phyloP scores from a whole-genome alignment of 768 basidiomycete genomes.

The Xerocomellus chrysenteron region DNA sequence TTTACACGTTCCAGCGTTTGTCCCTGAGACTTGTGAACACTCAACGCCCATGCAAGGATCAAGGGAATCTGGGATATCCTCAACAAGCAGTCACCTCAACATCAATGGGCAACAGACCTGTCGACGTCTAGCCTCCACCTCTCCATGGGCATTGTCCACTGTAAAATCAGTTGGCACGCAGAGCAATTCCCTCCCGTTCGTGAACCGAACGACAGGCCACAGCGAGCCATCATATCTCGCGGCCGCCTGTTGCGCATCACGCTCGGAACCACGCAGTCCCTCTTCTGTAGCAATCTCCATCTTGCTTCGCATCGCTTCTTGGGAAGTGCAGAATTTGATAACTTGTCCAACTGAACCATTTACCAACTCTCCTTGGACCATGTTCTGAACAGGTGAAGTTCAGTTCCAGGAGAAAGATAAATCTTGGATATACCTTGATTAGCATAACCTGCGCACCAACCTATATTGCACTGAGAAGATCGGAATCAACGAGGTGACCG shows the following conservation, averaged over 20 bases:
- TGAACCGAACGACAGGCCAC: slow-evolving; percentile 69
- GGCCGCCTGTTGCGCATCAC: slow-evolving; percentile 12
- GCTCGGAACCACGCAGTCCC: slow-evolving; percentile 31
- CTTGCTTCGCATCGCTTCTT: slow-evolving; percentile 40
- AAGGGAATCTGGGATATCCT: slow-evolving; percentile 47
- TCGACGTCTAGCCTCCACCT: slow-evolving; percentile 54
- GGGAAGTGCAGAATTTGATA: slow-evolving; percentile 42
- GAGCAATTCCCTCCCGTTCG: slow-evolving; percentile 44
- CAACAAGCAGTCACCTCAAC: background rate
- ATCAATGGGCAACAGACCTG: slow-evolving; percentile 42
- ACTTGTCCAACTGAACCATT: slow-evolving; percentile 70
- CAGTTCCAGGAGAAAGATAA: background rate
- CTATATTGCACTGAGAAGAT: slow-evolving; percentile 33
- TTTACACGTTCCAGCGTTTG: slow-evolving; percentile 85
- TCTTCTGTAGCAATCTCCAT: slow-evolving; percentile 40
- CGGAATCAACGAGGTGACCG: too few species aligned
- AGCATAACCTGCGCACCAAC: slow-evolving; percentile 87
- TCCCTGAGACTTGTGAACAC: slow-evolving; percentile 88
- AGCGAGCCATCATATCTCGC: slow-evolving; percentile 25
- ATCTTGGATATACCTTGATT: slow-evolving; percentile 48
- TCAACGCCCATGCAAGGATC: slow-evolving; percentile 84
- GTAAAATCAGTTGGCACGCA: slow-evolving; percentile 62
- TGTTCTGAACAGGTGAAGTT: slow-evolving; percentile 44
- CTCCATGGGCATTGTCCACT: slow-evolving; percentile 57
- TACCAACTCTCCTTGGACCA: slow-evolving; percentile 64